Percentiles rank a stretch among this genome's conserved stretches.
These are phyloP conservation scores for Setaria viridis DNA, from an alignment of 202 grass and related monocot genomes.

Conservation along the genomic window DNA sequence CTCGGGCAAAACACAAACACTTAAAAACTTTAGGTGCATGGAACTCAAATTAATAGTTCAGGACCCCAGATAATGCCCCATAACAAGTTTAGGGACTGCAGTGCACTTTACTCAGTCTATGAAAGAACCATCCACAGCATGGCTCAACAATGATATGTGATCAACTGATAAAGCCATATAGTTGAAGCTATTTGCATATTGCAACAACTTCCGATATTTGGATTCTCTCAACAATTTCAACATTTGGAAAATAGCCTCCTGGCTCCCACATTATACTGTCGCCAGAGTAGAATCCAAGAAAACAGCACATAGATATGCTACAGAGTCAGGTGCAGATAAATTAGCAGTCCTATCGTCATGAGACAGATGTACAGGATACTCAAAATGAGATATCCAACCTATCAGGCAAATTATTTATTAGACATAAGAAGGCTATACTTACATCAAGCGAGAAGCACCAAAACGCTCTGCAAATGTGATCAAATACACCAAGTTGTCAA, in stretches of 20 bases:
- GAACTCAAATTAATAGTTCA: neutral
- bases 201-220: conserved; percentile 28
- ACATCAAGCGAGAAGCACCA: conserved; percentile 91
- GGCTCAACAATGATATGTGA: conserved; percentile 18
- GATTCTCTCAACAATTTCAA: neutral
- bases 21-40: neutral
- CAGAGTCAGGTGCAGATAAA: conserved; percentile 1
- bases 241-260: conserved; percentile 14
- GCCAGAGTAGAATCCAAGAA: conserved; percentile 9
- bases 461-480: conserved; percentile 86
- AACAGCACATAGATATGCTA: neutral
- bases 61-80: neutral
- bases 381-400: conserved; percentile 18
- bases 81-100: neutral
- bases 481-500: conserved; percentile 78
- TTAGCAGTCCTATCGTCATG: neutral
- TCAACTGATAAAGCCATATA: neutral
- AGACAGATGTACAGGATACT: conserved; percentile 21
- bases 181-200: conserved; percentile 22
- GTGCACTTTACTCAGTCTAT: conserved; percentile 18
- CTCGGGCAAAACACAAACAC: neutral
- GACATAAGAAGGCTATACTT: conserved; percentile 45
- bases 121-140: neutral
- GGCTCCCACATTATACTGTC: neutral
- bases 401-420: conserved; percentile 14